Base-by-base conservation (phyloP, 1,139 yeast species). In the Eremothecium sinecaudum region DNA sequence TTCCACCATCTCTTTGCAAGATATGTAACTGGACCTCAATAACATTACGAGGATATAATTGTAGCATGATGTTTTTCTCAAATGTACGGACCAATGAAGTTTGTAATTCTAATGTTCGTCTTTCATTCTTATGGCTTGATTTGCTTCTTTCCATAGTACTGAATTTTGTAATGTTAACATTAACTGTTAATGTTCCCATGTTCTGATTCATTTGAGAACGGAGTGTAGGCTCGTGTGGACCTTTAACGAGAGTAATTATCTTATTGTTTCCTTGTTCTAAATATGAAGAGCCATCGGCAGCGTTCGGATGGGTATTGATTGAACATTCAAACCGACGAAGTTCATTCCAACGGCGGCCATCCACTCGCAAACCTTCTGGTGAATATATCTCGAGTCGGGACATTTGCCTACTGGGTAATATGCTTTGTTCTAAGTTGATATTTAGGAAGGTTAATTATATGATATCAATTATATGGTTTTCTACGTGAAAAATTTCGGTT, bases 301-400 rank as follows among this genome's bases (percentile, higher is more conserved):
- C 73, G 48, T 71, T 74, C 7, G 94, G 87, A 51, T 87, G 96
- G 1, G 96, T 84, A 50, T 84, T 83, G 41, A 83, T 74, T 19
- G 75, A 71, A 51, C 94, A 82, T 28, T 74, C 75, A 50, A 90
- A 83, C 25, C 78, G 69, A 36, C 97, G 75, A 32, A 87, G 66
- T 56, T 90, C 97, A 50, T 87, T 84, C 90, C 93, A 86, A 47
- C 98, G 69, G 52, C 98, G 73, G 3, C 98, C 98, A 51, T 90
- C 97, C 9, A 80, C 66, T 46, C 97, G 69, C 32, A 90, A 67
- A 4, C 97, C 98, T 58, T 87, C 97, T 2, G 95, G 95, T 0
- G 95, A 84, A 52, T 82, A 86, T 33, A 87, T 61, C 62, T 87
- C 98, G 57, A 76, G 64, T 39, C 81, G 65, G 27, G 79, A 73